Conservation (phyloP, 345 rosid species). For the Lepidium didymum region DNA sequence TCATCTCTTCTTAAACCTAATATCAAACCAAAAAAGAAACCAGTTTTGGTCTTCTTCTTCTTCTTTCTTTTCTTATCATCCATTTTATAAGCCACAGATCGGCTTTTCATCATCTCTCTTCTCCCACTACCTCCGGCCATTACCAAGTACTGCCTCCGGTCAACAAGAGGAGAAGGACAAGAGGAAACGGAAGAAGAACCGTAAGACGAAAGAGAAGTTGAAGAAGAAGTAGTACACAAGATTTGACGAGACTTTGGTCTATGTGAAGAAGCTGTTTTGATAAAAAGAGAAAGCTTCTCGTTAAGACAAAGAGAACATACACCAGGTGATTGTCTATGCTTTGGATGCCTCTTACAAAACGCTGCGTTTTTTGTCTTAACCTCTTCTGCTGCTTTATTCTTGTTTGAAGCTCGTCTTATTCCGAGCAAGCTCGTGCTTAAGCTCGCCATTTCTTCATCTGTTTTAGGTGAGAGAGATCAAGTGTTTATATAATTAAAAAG, state of each 20-base stretch:
- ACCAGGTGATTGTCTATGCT: conserved; percentile 31
- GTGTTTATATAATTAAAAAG: conserved; percentile 1
- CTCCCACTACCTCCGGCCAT: conserved; percentile 14
- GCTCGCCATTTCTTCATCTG: conserved; percentile 23
- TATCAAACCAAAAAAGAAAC: conserved; percentile 21
- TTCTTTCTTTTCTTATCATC: conserved; percentile 15
- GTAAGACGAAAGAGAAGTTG: conserved; percentile 19
- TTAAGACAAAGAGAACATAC: conserved; percentile 30
- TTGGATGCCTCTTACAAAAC: conserved; percentile 28
- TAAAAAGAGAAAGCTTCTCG: conserved; percentile 21
- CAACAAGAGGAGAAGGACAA: conserved; percentile 26
- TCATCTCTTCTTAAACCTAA: conserved; percentile 10
- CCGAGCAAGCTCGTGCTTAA: conserved; percentile 25
- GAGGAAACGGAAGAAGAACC: conserved; percentile 27
- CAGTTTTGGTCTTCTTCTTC: neutral
- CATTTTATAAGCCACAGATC: conserved; percentile 21
- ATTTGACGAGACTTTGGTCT: neutral
- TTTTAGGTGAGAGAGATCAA: neutral
- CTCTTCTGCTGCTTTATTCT: conserved; percentile 4
- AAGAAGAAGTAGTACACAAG: conserved; percentile 18
- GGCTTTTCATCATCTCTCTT: conserved; percentile 19
- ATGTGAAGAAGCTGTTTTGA: conserved; percentile 10
- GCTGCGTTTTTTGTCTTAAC: conserved; percentile 2
- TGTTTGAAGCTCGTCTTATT: conserved; percentile 11
- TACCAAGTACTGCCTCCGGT: neutral